These are phyloP conservation scores for Monosporozyma aquatica DNA, from an alignment of 805 yeast genomes.

Conservation along the genomic window DNA sequence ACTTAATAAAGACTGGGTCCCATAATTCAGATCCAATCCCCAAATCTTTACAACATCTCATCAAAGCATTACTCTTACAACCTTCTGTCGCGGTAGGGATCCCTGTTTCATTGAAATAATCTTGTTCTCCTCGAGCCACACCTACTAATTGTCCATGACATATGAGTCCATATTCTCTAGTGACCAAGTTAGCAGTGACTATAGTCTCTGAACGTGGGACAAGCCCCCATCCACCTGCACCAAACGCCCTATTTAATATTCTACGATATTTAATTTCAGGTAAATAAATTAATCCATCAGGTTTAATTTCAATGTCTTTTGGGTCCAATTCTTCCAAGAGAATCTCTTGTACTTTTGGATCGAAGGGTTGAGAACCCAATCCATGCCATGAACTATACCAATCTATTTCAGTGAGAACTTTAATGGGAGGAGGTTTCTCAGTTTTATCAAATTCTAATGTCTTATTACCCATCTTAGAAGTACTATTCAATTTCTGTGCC, in stretches of 20 bases:
- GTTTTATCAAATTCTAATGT: constrained; percentile 1
- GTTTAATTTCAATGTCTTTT: constrained; percentile 84
- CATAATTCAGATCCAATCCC: constrained; percentile 95
- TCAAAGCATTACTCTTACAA: constrained; percentile 89
- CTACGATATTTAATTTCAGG: constrained; percentile 96
- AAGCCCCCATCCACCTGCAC: constrained; percentile 98
- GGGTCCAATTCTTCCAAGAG: constrained; percentile 54
- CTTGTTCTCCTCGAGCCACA: constrained; percentile 93
- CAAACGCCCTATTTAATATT: constrained; percentile 80
- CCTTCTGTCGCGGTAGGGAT: constrained; percentile 96
- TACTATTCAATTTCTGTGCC: neutral
- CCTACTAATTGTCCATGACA: constrained; percentile 84
- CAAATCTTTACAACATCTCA: constrained; percentile 96
- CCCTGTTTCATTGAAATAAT: constrained; percentile 76
- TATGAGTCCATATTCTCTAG: constrained; percentile 83
- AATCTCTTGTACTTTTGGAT: constrained; percentile 47
- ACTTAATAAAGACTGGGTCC: constrained; percentile 86
- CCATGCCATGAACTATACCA: constrained; percentile 90
- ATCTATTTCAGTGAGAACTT: constrained; percentile 41
- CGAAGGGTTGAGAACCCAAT: constrained; percentile 70
- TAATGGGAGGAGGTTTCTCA: too few relatives aligned
- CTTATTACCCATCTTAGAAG: neutral
- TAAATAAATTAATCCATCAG: constrained; percentile 83
- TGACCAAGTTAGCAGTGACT: constrained; percentile 63
- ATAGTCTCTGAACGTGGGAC: constrained; percentile 85